Conservation (phyloP, 2,329 filamentous ascomycete genomes). For the Alternaria gansuensis region DNA sequence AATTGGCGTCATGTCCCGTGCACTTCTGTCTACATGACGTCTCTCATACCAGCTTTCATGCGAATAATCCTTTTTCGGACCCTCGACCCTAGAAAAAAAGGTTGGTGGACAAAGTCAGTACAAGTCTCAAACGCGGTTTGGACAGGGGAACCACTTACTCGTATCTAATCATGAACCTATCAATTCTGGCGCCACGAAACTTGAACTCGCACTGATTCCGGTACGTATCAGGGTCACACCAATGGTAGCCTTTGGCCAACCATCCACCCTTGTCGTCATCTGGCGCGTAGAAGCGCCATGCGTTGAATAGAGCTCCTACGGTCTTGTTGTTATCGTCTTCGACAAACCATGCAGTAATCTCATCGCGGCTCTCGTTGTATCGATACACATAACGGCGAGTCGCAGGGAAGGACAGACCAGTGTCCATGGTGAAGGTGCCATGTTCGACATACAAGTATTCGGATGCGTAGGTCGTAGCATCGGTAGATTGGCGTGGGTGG, state of each 20-base stretch:
- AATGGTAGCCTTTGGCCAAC: conserved; percentile 71
- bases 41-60: conserved; percentile 52
- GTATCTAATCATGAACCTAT: conserved; percentile 62
- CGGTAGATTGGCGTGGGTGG: conserved; percentile 67
- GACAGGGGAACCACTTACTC: conserved; percentile 34
- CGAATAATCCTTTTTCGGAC: conserved; percentile 77
- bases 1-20: not conserved
- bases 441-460: conserved; percentile 75
- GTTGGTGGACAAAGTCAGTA: too few species aligned
- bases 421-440: conserved; percentile 68
- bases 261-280: conserved; percentile 57
- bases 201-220: conserved; percentile 73
- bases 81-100: conserved; percentile 62
- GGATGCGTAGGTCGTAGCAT: conserved; percentile 40
- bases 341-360: conserved; percentile 77
- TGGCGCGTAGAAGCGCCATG: conserved; percentile 67
- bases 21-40: not conserved
- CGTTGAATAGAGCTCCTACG: conserved; percentile 79
- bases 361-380: conserved; percentile 68
- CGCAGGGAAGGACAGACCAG: conserved; percentile 66
- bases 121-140: too few species aligned
- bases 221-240: conserved; percentile 77
- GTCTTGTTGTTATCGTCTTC: conserved; percentile 75
- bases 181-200: conserved; percentile 50
- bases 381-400: conserved; percentile 76